Conservation (phyloP, 805 yeast genomes). For the Saccharomycopsis microspora region DNA sequence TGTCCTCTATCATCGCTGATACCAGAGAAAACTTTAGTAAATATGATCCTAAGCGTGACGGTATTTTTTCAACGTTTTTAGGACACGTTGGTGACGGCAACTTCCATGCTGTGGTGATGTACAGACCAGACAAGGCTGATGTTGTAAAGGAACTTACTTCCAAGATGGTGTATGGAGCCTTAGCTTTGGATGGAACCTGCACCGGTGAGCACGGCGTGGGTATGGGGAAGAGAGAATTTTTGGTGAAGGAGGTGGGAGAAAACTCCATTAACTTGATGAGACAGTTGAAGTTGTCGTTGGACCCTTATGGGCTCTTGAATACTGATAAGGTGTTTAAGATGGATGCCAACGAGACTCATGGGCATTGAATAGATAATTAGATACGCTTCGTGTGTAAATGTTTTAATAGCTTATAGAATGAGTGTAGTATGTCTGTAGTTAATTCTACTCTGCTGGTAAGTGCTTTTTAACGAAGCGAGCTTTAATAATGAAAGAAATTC, state of each 20-base stretch:
- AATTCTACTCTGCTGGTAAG: not conserved
- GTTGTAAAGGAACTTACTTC: slow-evolving; percentile 39
- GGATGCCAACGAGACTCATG: slow-evolving; percentile 32
- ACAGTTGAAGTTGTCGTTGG: slow-evolving; percentile 56
- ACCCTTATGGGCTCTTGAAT: slow-evolving; percentile 61
- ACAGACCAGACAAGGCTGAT: slow-evolving; percentile 37
- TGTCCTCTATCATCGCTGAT: slow-evolving; percentile 50
- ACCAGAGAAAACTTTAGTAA: slow-evolving; percentile 30
- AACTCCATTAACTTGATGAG: slow-evolving; percentile 67
- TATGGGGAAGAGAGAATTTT: slow-evolving; percentile 54
- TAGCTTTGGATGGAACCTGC: slow-evolving; percentile 68
- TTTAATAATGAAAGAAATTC: too few species aligned
- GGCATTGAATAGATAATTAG: not conserved
- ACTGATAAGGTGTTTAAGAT: slow-evolving; percentile 71
- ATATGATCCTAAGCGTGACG: slow-evolving; percentile 21
- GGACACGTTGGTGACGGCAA: slow-evolving; percentile 86
- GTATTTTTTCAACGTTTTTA: slow-evolving; percentile 43
- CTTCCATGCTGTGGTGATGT: slow-evolving; percentile 58
- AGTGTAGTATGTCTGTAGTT: not conserved
- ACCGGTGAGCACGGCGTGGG: slow-evolving; percentile 89
- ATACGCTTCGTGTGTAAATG: not conserved
- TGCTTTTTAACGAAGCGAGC: not conserved
- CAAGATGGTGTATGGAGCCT: slow-evolving; percentile 54
- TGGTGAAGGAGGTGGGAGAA: slow-evolving; percentile 54
- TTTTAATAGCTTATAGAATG: not conserved